Evolutionary conservation across 352 stramenopile species (phyloP).

Genomic region (Globisporangium sylvaticum): DNA sequence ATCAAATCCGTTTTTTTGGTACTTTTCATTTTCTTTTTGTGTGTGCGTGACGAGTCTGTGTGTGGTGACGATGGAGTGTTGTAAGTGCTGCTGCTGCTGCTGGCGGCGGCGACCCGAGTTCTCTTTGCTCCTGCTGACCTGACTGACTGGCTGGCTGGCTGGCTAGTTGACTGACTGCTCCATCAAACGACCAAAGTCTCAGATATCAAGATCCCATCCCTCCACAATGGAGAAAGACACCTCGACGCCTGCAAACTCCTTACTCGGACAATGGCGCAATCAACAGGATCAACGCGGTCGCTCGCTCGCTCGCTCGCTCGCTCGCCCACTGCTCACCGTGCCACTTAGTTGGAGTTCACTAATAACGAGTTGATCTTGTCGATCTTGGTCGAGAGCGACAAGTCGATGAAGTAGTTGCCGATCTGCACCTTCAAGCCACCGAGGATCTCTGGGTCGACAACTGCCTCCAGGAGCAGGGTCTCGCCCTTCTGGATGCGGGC

Average conservation of each 20-base stretch:
- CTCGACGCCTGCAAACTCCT: not conserved
- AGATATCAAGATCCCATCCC: not conserved
- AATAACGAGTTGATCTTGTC: slow-evolving; percentile 91
- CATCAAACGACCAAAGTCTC: not conserved
- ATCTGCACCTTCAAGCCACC: slow-evolving; percentile 97
- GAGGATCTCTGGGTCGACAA: slow-evolving; percentile 94
- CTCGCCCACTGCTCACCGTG: not conserved
- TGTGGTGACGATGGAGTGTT: not conserved
- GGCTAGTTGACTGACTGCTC: not conserved
- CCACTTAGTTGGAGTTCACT: slow-evolving; percentile 51
- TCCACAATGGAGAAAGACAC: not conserved
- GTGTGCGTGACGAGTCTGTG: not conserved
- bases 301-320: slow-evolving; percentile 4
- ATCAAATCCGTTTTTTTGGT: slow-evolving; percentile 5
- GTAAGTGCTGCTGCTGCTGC: not conserved
- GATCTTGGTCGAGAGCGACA: slow-evolving; percentile 94
- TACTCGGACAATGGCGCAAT: slow-evolving; percentile 1
- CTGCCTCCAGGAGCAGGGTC: slow-evolving; percentile 89
- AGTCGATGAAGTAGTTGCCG: slow-evolving; percentile 97
- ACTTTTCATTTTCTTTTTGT: slow-evolving; percentile 11
- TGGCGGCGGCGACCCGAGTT: not conserved
- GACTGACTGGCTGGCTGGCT: not conserved
- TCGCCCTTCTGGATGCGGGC: slow-evolving; percentile 86
- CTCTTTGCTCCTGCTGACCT: not conserved
- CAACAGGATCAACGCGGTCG: not conserved